Evolutionary conservation across 495 filamentous ascomycete genomes (phyloP), one percentile per base, ranked within the genome.

Genomic region (Antarctomyces pellizariae): DNA sequence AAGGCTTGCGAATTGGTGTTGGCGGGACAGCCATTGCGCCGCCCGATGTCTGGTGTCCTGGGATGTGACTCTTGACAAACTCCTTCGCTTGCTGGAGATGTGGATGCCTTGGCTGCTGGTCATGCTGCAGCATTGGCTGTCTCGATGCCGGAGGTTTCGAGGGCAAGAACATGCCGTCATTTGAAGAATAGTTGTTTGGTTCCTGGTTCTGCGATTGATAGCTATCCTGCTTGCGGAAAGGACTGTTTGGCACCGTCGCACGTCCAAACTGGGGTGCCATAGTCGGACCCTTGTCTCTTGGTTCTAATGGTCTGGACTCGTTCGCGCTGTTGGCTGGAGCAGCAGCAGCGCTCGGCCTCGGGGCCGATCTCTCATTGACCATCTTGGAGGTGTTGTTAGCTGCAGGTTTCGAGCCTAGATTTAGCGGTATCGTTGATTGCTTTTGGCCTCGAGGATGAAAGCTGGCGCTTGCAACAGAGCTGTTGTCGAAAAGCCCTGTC

Each of bases 401-500:
- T 9, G 13, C 7, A 34, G 4, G 33, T 35, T 21, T 38, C 28
- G 6, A 35, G 30, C 16, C 24, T 28, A n/a, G 19, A 17, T 23
- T 16, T 35, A 3, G 22, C 11, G 3, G 20, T 4, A 3, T 22
- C 2, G 13, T 16, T 31, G 10, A 15, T 3, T 4, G 7, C 8
- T 7, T 16, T 14, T n/a, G n/a, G 25, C 8, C 13, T 3, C 23
- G 31, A 18, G 36, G 38, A 17, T 31, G 25, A 22, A 36, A 31
- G 7, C 28, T 25, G 9, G 32, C 18, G 7, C 31, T 20, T 17
- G 24, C n/a, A n/a, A 18, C 16, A 16, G 22, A 32, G 14, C 32
- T 25, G 29, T 30, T 8, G 1, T 38, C 45, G 35, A 49, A 44
- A n/a, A 49, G 22, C 2, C 42, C 47, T 25, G 36, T 47, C 7